These are phyloP conservation scores for Corchorus capsularis DNA, from an alignment of 345 rosid species.

Conservation along the genomic window DNA sequence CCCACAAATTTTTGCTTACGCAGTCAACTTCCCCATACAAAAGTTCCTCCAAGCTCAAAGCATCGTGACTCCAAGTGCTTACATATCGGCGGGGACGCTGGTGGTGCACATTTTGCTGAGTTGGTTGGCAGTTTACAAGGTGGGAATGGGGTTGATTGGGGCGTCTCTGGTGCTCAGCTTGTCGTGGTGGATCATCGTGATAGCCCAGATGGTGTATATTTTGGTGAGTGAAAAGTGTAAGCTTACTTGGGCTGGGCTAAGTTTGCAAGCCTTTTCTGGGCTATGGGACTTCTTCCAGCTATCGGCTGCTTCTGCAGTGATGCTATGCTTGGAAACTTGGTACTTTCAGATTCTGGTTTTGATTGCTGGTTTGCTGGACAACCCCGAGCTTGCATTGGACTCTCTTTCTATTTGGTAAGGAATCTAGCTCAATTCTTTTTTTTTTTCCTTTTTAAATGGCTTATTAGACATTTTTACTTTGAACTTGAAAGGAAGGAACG, in stretches of 20 bases:
- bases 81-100: constrained; percentile 58
- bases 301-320: constrained; percentile 79
- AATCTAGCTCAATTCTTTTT: not conserved
- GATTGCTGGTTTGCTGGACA: constrained; percentile 69
- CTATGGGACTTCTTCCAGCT: constrained; percentile 69
- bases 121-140: constrained; percentile 48
- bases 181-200: constrained; percentile 87
- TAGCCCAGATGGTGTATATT: constrained; percentile 57
- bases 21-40: constrained; percentile 71
- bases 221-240: constrained; percentile 43
- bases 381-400: constrained; percentile 69
- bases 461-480: not conserved
- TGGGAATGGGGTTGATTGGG: constrained; percentile 58
- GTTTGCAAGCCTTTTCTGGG: constrained; percentile 61
- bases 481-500: not conserved
- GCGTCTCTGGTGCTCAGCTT: constrained; percentile 67
- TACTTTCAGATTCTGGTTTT: constrained; percentile 73
- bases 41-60: constrained; percentile 73
- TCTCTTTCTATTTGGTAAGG: constrained; percentile 80
- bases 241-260: constrained; percentile 72
- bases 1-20: constrained; percentile 78
- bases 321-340: constrained; percentile 94
- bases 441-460: not conserved
- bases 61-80: constrained; percentile 66
- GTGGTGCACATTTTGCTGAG: constrained; percentile 49